Evolutionary conservation across 345 rosid genomes (phyloP), one percentile per base, ranked within the genome.

Genomic region (Gossypium turneri): DNA sequence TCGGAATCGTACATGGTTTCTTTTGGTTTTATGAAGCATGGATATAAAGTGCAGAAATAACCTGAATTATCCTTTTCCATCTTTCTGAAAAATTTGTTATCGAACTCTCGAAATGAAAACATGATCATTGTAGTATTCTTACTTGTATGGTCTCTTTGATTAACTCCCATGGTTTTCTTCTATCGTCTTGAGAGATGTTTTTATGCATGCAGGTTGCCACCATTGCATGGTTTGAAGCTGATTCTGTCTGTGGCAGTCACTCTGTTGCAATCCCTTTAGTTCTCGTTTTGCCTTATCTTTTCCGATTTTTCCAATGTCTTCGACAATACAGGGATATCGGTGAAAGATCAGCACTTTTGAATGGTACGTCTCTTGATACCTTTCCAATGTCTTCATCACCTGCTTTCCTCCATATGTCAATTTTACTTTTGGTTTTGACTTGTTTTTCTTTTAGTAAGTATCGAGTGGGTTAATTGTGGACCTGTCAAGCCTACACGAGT

Each of bases 191-290:
- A 24, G 75, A 72, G 58, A 75, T 69, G 69, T 67, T 80, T 58
- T 56, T 78, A 34, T 72, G 19, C 50, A n/a, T 82, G 79, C 82
- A 93, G 99, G 99, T 96, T 56, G 98, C 98, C 73, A 93, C 99
- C 25, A 81, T 93, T 79, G 99, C 99, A 24, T 96, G 99, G 99
- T 93, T 96, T 86, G 99, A 96, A 84, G 98, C 97, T 45, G 97
- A 96, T 83, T 96, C 99, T 29, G 92, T 93, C 67, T 96, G 99
- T 12, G 98, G 99, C 38, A 88, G 97, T 82, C 99, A 96, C 84
- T 92, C 99, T 0, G 63, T 90, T 83, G 92, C 85, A 22, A 96
- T 96, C 70, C 99, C 99, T n/a, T 20, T 92, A n/a, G 93, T 88
- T 86, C 91, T 96, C 59, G 99, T 90, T 25, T 84, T 92, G 78